Conservation (phyloP, 352 stramenopile genomes). For the Pythium utonaiense region DNA sequence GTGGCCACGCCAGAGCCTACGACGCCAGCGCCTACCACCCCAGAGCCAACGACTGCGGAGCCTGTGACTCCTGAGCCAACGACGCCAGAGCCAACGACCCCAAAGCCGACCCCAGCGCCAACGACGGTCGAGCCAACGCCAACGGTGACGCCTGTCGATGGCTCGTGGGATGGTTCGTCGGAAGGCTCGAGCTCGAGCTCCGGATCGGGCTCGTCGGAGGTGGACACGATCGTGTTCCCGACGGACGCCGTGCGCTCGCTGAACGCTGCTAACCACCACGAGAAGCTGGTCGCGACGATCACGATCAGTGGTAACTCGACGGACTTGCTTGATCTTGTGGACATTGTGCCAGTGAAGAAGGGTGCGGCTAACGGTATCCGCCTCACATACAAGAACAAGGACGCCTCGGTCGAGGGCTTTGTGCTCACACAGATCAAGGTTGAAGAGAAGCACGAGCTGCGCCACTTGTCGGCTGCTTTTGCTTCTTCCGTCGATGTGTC, state of each 20-base stretch:
- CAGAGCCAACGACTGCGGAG: not conserved
- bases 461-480: slow-evolving; percentile 32
- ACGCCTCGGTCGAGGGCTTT: slow-evolving; percentile 41
- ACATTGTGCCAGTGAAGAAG: slow-evolving; percentile 37
- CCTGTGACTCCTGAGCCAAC: not conserved
- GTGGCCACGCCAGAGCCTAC: slow-evolving; percentile 6
- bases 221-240: slow-evolving; percentile 31
- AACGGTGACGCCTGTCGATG: not conserved
- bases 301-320: slow-evolving; percentile 55
- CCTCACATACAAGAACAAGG: slow-evolving; percentile 47
- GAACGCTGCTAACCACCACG: slow-evolving; percentile 19
- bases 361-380: slow-evolving; percentile 42
- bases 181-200: slow-evolving; percentile 11
- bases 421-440: slow-evolving; percentile 56
- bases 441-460: slow-evolving; percentile 41
- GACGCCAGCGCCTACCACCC: slow-evolving; percentile 3
- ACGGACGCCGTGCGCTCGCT: slow-evolving; percentile 29
- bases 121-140: not conserved
- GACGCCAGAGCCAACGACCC: not conserved
- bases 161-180: slow-evolving; percentile 21
- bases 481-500: slow-evolving; percentile 41
- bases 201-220: slow-evolving; percentile 13
- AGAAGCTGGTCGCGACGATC: slow-evolving; percentile 43
- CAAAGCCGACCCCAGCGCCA: not conserved
- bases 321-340: slow-evolving; percentile 41